Base-by-base conservation (phyloP, 2,329 filamentous ascomycete genomes). In the Xylaria sp. region DNA sequence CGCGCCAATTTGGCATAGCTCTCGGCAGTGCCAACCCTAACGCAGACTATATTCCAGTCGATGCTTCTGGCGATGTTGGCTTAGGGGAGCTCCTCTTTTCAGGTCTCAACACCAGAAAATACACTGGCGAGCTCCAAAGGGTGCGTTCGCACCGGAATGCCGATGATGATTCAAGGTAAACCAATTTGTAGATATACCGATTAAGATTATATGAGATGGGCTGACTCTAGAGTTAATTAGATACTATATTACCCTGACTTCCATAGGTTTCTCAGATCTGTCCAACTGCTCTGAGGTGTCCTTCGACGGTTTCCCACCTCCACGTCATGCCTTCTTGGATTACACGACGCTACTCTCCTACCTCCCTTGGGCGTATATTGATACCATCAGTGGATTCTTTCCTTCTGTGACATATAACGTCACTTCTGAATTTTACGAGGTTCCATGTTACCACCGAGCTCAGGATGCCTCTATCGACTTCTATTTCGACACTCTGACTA, bases 61-160 rank as follows among this genome's bases (percentile, higher is more conserved):
- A 51, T 10, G 37, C 61, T 28, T 37, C 61, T 28, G 8, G 48
- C 28, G 56, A 54, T 18, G 56, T 65, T 7, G 66, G 71, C 28
- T 31, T 63, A 37, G 73, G 73, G 28, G 73, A 74, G n/a, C 65
- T 74, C 12, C 48, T 74, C 4, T 67, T 74, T 46, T 71, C 68
- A 10, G 73, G 70, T 12, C 7, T 74, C 52, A 69, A 74, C 50
- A 65, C 63, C 1, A 63, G 65, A 60, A 74, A 74, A 61, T 74
- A 65, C 48, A 37, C 68, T 0, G 71, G 70, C 10, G 55, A 66
- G 12, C 69, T 74, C 46, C 71, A 60, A 20, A 59, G 52, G 44
- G 9, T 73, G 2, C 41, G 41, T 18, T 59, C 67, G 15, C 63
- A 61, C 13, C 60, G 56, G 5, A 41, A 15, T n/a, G 12, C 31